Conservation (phyloP, 1,284 basidiomycete genomes). For the Irpex sp. region DNA sequence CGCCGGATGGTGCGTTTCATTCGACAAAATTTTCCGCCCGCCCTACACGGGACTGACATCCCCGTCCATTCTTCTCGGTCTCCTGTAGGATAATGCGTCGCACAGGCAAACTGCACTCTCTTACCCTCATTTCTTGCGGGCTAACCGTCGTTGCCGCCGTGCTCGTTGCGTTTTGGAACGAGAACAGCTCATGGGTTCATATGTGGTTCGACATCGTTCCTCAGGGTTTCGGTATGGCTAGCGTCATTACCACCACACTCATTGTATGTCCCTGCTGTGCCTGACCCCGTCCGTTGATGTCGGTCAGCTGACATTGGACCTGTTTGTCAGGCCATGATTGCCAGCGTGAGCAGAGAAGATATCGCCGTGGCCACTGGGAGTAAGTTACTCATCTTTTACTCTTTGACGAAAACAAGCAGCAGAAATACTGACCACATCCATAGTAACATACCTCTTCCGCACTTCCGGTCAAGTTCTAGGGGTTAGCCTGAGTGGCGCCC, state of each 20-base stretch:
- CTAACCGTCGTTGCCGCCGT: constrained; percentile 52
- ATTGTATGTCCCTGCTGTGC: constrained; percentile 49
- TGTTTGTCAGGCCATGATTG: constrained; percentile 70
- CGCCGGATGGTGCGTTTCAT: constrained; percentile 68
- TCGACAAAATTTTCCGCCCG: neutral
- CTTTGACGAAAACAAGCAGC: neutral
- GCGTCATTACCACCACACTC: constrained; percentile 78
- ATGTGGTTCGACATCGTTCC: constrained; percentile 78
- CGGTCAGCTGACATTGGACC: neutral
- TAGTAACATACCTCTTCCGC: constrained; percentile 87
- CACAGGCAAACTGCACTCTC: constrained; percentile 76
- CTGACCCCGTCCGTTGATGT: neutral
- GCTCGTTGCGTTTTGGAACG: constrained; percentile 60
- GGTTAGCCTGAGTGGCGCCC: constrained; percentile 78
- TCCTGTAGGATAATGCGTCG: constrained; percentile 69
- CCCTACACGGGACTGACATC: neutral
- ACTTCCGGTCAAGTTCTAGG: constrained; percentile 91
- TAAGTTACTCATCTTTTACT: constrained; percentile 39
- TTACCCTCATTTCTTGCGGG: constrained; percentile 60
- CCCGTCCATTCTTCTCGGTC: constrained; percentile 4
- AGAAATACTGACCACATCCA: neutral
- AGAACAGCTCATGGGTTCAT: constrained; percentile 57
- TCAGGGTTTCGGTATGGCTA: constrained; percentile 80
- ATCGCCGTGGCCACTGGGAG: constrained; percentile 86
- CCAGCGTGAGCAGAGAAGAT: constrained; percentile 75